A percentile compares a stretch with the other conserved stretches of the same genome.
phyloP scores from a whole-genome alignment of 768 basidiomycete species.

The Scleroderma citrinum region DNA sequence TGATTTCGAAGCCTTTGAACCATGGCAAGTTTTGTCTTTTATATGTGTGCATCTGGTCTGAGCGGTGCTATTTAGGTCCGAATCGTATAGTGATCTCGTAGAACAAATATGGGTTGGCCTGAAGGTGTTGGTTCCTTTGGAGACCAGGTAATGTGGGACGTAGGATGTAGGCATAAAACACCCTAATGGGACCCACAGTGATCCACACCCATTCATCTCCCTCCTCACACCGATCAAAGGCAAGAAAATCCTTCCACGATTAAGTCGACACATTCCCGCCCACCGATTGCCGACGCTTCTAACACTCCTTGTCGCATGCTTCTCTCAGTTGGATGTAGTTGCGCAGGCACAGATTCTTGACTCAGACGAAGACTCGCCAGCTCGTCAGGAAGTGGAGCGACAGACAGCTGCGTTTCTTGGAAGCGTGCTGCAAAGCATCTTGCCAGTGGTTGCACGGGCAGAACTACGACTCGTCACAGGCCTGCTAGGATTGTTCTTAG shows the following conservation, averaged over 20 bases:
- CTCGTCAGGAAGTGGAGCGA: constrained; percentile 67
- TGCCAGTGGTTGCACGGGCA: constrained; percentile 74
- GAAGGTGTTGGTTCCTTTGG: constrained; percentile 85
- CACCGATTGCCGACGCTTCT: constrained; percentile 81
- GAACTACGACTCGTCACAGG: constrained; percentile 81
- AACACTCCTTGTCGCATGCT: constrained; percentile 90
- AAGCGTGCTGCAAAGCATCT: constrained; percentile 80
- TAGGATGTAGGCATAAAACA: constrained; percentile 1
- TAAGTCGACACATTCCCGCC: constrained; percentile 75
- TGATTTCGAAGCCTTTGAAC: constrained; percentile 37
- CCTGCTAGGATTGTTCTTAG: constrained; percentile 74
- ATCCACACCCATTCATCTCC: constrained; percentile 96
- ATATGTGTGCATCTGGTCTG: neutral
- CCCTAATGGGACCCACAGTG: constrained; percentile 36
- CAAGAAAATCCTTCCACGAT: constrained; percentile 84
- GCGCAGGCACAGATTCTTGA: constrained; percentile 70
- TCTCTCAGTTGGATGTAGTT: constrained; percentile 90
- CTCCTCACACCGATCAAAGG: constrained; percentile 86
- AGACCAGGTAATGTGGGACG: constrained; percentile 61
- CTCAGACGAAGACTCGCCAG: constrained; percentile 51
- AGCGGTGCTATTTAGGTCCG: constrained; percentile 40
- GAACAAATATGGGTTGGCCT: constrained; percentile 76
- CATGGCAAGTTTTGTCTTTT: constrained; percentile 38
- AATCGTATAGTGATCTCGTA: constrained; percentile 49
- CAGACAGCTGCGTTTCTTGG: constrained; percentile 88